Conservation (phyloP, 1,139 yeast species). For the Kluyveromyces sp. region DNA sequence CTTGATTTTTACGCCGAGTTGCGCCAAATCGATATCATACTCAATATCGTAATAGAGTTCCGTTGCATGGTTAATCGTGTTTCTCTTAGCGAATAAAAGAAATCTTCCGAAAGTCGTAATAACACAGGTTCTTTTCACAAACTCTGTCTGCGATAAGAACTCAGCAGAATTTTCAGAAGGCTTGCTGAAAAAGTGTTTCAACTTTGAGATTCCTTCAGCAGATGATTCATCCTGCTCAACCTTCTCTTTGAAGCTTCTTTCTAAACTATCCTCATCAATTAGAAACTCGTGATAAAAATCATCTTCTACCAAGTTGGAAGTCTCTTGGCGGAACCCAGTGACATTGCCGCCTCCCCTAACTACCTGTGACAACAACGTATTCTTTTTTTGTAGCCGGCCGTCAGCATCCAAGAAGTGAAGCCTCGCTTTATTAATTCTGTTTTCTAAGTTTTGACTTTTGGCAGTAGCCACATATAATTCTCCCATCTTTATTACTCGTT, state of each 20-base stretch:
- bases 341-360: constrained; percentile 48
- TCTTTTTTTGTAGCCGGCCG: constrained; percentile 29
- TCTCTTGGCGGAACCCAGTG: constrained; percentile 33
- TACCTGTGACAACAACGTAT: constrained; percentile 38
- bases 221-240: constrained; percentile 7
- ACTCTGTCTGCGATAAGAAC: constrained; percentile 13
- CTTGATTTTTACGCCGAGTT: constrained; percentile 20
- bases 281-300: constrained; percentile 15
- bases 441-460: constrained; percentile 46
- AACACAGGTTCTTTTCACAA: constrained; percentile 20
- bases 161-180: constrained; percentile 12
- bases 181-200: constrained; percentile 22
- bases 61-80: constrained; percentile 10
- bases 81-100: constrained; percentile 21
- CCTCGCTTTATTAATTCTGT: constrained; percentile 35
- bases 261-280: constrained; percentile 12
- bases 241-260: constrained; percentile 8
- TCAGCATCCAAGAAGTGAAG: constrained; percentile 59
- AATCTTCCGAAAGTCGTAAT: constrained; percentile 27
- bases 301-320: constrained; percentile 19
- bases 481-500: constrained; percentile 64
- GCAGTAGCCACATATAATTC: constrained; percentile 33
- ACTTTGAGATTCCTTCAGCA: constrained; percentile 16
- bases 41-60: constrained; percentile 16
- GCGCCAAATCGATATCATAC: constrained; percentile 24